phyloP scores from a whole-genome alignment of 2,329 filamentous ascomycete species.

The Penicillium vulpinum region DNA sequence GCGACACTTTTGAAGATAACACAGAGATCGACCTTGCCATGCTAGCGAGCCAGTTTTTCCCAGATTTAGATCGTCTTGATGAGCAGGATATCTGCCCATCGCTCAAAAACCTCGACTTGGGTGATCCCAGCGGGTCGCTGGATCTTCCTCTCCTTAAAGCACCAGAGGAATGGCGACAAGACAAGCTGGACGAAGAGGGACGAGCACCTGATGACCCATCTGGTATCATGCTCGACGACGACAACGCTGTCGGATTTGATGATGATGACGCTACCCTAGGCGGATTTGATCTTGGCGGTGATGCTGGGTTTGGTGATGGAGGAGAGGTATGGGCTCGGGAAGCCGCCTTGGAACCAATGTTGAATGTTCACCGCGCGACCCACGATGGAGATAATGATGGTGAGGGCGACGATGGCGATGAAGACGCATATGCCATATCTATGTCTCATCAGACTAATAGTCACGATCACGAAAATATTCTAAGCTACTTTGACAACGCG shows the following conservation, averaged over 20 bases:
- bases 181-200: constrained; percentile 58
- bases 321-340: constrained; percentile 94
- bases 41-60: constrained; percentile 80
- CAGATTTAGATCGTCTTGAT: constrained; percentile 73
- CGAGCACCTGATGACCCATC: constrained; percentile 66
- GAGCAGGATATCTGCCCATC: constrained; percentile 92
- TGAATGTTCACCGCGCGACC: constrained; percentile 66
- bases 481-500: constrained; percentile 97
- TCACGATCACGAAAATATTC: constrained; percentile 80
- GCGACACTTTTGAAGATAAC: constrained; percentile 49
- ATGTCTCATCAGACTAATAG: constrained; percentile 71
- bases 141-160: constrained; percentile 92
- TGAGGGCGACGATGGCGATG: constrained; percentile 60
- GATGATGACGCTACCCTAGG: constrained; percentile 72
- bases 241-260: constrained; percentile 79
- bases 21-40: constrained; percentile 76
- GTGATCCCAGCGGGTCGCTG: constrained; percentile 77
- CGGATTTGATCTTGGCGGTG: constrained; percentile 66
- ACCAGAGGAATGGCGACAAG: constrained; percentile 77
- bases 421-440: constrained; percentile 75
- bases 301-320: constrained; percentile 89
- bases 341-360: constrained; percentile 81
- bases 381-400: constrained; percentile 57
- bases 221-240: constrained; percentile 81
- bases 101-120: constrained; percentile 88